Conservation (phyloP, 768 basidiomycete genomes). For the Dentipellis sp. region DNA sequence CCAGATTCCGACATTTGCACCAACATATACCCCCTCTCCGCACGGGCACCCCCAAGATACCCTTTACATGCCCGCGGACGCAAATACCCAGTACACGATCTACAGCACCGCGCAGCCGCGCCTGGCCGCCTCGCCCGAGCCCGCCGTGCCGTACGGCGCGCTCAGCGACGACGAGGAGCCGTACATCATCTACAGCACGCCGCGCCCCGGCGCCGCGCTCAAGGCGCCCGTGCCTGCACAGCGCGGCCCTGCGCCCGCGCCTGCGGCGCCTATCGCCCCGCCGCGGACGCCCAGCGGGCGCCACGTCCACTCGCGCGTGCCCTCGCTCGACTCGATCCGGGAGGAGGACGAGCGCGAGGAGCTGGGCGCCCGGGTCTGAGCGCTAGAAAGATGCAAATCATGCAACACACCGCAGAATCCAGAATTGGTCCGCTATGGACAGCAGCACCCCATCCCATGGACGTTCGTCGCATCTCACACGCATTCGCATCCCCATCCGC, state of each 20-base stretch:
- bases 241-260: conserved; percentile 4
- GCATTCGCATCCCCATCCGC: too few relatives aligned
- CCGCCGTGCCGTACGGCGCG: not conserved
- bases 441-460: too few relatives aligned
- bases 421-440: too few relatives aligned
- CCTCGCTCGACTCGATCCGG: conserved; percentile 13
- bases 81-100: conserved; percentile 7
- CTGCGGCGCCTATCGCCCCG: not conserved
- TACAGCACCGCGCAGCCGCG: conserved; percentile 1
- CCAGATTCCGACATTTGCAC: not conserved
- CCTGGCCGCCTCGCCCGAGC: not conserved
- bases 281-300: conserved; percentile 7
- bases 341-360: conserved; percentile 11
- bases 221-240: not conserved
- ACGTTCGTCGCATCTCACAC: too few relatives aligned
- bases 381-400: too few relatives aligned
- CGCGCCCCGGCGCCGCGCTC: conserved; percentile 1
- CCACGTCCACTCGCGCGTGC: conserved; percentile 11
- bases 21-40: not conserved
- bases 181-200: conserved; percentile 15
- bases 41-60: not conserved
- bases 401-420: too few relatives aligned
- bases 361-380: not conserved
- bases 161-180: conserved; percentile 12
- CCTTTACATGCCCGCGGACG: not conserved